A percentile compares a stretch with the other conserved stretches of the same genome.
Evolutionary conservation across 2,329 filamentous ascomycete species (phyloP).

Genomic region (Dactylellina sp.): DNA sequence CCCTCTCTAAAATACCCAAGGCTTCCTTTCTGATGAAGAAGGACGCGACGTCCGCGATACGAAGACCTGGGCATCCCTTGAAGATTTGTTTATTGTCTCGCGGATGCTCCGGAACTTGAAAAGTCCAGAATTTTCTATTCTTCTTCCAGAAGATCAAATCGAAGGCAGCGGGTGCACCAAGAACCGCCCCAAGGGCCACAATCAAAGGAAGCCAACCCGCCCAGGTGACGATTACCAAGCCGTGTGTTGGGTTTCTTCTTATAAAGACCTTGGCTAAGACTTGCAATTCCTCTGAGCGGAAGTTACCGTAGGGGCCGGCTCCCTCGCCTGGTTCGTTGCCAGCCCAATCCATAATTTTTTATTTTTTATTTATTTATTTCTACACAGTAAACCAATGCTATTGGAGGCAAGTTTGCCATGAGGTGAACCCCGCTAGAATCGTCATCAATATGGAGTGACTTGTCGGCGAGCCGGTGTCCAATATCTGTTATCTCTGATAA

Average conservation of each 20-base stretch:
- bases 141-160: slow-evolving; percentile 54
- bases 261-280: slow-evolving; percentile 10
- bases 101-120: slow-evolving; percentile 31
- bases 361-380: no score
- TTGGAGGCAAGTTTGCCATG: neutral
- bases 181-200: no score
- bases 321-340: no score
- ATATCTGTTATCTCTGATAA: slow-evolving; percentile 19
- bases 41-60: slow-evolving; percentile 19
- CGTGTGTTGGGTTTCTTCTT: no score
- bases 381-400: no score
- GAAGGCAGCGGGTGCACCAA: slow-evolving; percentile 27
- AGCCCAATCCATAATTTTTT: no score
- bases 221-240: no score
- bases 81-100: slow-evolving; percentile 25
- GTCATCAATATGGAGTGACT: slow-evolving; percentile 5
- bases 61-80: slow-evolving; percentile 12
- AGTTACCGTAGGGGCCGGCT: slow-evolving; percentile 6
- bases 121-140: slow-evolving; percentile 42
- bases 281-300: slow-evolving; percentile 7
- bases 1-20: slow-evolving; percentile 7
- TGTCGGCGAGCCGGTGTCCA: neutral
- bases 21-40: slow-evolving; percentile 30
- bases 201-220: no score
- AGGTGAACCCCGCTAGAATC: slow-evolving; percentile 28